Evolutionary conservation across 768 basidiomycete genomes (phyloP), one percentile per base, ranked within the genome.

Genomic region (Tylopilus rubrobrunneus): DNA sequence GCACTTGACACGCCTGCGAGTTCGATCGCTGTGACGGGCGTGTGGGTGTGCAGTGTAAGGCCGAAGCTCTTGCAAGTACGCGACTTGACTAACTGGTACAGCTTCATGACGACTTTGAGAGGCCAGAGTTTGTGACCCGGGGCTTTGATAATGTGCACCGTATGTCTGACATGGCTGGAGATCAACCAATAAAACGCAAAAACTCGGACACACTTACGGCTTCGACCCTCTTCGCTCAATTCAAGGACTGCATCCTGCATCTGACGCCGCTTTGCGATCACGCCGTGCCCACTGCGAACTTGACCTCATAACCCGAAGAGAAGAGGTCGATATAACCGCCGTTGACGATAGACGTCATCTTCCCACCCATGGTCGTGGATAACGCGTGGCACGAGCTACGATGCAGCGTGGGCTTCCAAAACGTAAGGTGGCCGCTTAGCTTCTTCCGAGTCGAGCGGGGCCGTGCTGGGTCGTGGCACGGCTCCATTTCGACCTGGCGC

Each of bases 111-210:
- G n/a, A 91, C 75, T 62, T 93, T 94, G 62, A 85, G 78, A 0
- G 88, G 89, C 84, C 85, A 92, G 27, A 92, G 68, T 57, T 90
- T 93, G 63, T 83, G 68, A 0, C 78, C 85, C 1, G 77, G 78
- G 23, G 71, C 69, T 45, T 72, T 73, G 33, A 83, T 80, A 80
- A 6, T 70, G 66, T 1, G 80, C 69, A 37, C 70, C 71, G 39
- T 61, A 71, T 75, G 25, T 82, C 75, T 8, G 76, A n/a, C n/a
- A n/a, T n/a, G n/a, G n/a, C n/a, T n/a, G n/a, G n/a, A n/a, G n/a
- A n/a, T n/a, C n/a, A n/a, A n/a, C n/a, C n/a, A n/a, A n/a, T n/a
- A n/a, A n/a, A n/a, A n/a, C n/a, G n/a, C n/a, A n/a, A n/a, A n/a
- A n/a, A n/a, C n/a, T n/a, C n/a, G n/a, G n/a, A n/a, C n/a, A n/a